Evolutionary conservation across 345 rosid species (phyloP), one percentile per base, ranked within the genome.

Genomic region (Conringia planisiliqua): DNA sequence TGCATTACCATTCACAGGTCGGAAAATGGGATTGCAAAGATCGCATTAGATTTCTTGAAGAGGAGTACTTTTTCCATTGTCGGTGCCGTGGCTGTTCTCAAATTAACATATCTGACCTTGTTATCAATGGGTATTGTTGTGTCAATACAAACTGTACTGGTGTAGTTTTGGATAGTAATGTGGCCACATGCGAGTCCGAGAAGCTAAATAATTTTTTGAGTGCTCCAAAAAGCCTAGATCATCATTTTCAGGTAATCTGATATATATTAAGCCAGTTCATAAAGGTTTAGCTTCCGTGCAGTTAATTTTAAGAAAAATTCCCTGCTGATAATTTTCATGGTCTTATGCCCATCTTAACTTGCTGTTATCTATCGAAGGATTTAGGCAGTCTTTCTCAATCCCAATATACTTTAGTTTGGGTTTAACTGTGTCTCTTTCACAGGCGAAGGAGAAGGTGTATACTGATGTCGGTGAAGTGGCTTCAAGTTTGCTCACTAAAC

Each of bases 11-110:
- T 81, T 68, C 61, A 70, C 87, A 90, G 97, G 92, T 89, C 51
- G 96, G 97, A 43, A 86, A 88, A 76, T 83, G 83, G 89, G 87
- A 84, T 74, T 77, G 90, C 76, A 73, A 79, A 78, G 88, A 86
- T 73, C 93, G 98, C 68, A 77, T 80, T 59, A 83, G 82, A 66
- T 83, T 90, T 83, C 86, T 93, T 73, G 81, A 86, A 76, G 90
- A 88, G 66, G 86, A 84, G 58, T 93, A 93, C 76, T 86, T 80
- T 57, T 93, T 93, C 79, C 75, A 14, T 71, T 93, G 97, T 64
- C 83, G 17, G 26, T 93, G 98, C 74, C 71, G 64, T 71, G 86
- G 98, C 65, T 93, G 93, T 81, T 86, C 91, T 39, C 79, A 72
- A 68, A 32, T 86, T 62, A 88, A 86, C 83, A 44, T 83, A 46